Evolutionary conservation across 495 filamentous ascomycete species (phyloP).

Genomic region (Echria macrotheca): DNA sequence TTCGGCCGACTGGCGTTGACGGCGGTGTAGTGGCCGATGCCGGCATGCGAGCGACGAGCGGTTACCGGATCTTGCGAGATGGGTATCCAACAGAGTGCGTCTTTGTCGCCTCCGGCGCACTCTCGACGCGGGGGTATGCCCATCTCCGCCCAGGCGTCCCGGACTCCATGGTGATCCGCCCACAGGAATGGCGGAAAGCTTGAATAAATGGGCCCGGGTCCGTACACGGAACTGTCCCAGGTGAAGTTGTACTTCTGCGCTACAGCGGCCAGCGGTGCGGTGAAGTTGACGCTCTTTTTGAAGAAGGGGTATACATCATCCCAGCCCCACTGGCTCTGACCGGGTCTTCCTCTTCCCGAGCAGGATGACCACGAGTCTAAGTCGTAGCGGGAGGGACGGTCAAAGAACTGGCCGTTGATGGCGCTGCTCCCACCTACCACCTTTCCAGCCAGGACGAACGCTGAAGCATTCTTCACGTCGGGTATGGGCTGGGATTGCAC

Average conservation of each 20-base stretch:
- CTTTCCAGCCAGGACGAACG: conserved; percentile 30
- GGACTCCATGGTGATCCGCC: conserved; percentile 13
- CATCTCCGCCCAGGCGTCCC: conserved; percentile 15
- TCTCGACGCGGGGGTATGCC: conserved; percentile 14
- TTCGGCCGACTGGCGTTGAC: conserved; percentile 30
- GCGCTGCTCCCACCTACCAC: conserved; percentile 40
- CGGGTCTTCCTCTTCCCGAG: conserved; percentile 28
- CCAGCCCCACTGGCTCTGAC: conserved; percentile 30
- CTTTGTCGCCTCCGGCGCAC: conserved; percentile 24
- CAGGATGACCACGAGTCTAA: conserved; percentile 49
- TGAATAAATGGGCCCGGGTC: conserved; percentile 16
- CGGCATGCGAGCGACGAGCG: conserved; percentile 32
- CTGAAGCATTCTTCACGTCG: conserved; percentile 21
- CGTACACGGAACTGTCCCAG: conserved; percentile 20
- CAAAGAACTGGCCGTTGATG: conserved; percentile 38
- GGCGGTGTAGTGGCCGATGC: conserved; percentile 32
- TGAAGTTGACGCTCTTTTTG: conserved; percentile 33
- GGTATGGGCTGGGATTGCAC: background rate
- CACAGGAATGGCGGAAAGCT: conserved; percentile 21
- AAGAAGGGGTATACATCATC: conserved; percentile 37
- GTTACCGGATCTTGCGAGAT: conserved; percentile 28
- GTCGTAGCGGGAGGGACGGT: conserved; percentile 34
- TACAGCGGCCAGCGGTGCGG: conserved; percentile 11
- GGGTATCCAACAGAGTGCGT: conserved; percentile 24
- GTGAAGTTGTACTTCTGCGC: conserved; percentile 20